Percentiles rank a stretch among this genome's conserved stretches.
Evolutionary conservation across 2,329 filamentous ascomycete species (phyloP).

Genomic region (Thelonectria olida): DNA sequence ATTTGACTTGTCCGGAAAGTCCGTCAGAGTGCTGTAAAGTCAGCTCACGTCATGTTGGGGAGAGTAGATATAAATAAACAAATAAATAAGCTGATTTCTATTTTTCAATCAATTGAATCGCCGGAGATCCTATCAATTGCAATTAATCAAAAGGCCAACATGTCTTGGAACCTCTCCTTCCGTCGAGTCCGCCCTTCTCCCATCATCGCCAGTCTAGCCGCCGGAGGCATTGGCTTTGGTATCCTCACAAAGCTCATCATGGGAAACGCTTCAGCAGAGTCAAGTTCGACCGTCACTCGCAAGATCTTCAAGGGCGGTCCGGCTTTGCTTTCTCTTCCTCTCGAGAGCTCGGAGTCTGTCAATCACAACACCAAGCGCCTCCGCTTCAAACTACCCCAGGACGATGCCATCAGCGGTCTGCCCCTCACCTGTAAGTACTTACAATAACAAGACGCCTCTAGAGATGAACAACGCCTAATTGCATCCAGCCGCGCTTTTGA

Average conservation of each 20-base stretch:
- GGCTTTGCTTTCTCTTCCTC: conserved; percentile 55
- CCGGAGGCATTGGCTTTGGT: conserved; percentile 25
- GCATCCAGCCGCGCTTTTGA: conserved; percentile 62
- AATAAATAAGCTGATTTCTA: background rate
- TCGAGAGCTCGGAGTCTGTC: conserved; percentile 61
- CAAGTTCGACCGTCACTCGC: conserved; percentile 19
- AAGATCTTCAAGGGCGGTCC: conserved; percentile 48
- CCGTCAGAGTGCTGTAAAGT: background rate
- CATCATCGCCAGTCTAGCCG: conserved; percentile 34
- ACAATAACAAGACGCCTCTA: background rate
- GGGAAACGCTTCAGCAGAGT: conserved; percentile 34
- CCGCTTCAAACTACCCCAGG: conserved; percentile 63
- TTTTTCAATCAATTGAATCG: background rate
- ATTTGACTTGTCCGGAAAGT: conserved; percentile 5
- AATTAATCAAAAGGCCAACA: background rate
- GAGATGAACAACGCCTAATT: background rate
- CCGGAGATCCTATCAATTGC: background rate
- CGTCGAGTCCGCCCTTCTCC: conserved; percentile 31
- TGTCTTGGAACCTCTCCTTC: conserved; percentile 26
- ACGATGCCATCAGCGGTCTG: conserved; percentile 58
- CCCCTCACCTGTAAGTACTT: conserved; percentile 56
- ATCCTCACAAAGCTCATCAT: conserved; percentile 33
- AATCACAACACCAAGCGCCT: conserved; percentile 69
- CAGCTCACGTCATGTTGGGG: background rate
- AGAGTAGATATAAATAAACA: background rate